Percentiles rank a stretch among this genome's conserved stretches.
These are phyloP conservation scores for Podospora australis DNA, from an alignment of 495 filamentous ascomycete species.

Conservation along the genomic window DNA sequence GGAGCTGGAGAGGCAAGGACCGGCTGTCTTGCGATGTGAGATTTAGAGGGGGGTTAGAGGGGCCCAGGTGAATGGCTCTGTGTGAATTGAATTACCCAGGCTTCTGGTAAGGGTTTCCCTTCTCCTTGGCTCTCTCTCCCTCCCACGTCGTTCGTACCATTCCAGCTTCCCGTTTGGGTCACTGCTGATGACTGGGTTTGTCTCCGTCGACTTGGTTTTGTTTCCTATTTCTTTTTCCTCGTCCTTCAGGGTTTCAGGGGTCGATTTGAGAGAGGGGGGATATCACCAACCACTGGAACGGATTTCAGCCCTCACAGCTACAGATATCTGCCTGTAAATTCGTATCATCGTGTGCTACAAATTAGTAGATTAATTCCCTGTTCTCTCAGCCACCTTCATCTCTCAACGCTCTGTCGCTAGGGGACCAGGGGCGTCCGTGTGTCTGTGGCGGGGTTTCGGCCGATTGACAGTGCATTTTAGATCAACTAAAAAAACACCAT, in stretches of 20 bases:
- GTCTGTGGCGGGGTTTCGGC: constrained; percentile 2
- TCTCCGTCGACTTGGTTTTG: too few species aligned
- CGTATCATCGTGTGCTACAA: too few species aligned
- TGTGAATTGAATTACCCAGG: constrained; percentile 2
- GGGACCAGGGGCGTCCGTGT: not conserved
- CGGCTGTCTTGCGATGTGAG: not conserved
- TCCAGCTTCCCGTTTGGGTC: constrained; percentile 1
- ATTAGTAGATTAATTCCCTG: constrained; percentile 4
- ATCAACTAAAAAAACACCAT: not conserved
- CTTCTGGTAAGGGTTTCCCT: not conserved
- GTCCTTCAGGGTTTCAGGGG: too few species aligned
- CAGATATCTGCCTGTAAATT: too few species aligned
- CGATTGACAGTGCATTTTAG: not conserved
- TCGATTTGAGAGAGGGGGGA: too few species aligned
- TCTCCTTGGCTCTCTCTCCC: not conserved
- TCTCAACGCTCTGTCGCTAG: not conserved
- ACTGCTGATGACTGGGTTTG: not conserved
- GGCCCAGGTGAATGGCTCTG: not conserved
- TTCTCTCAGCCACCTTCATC: not conserved
- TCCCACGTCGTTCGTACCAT: not conserved
- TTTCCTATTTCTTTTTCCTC: too few species aligned
- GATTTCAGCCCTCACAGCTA: too few species aligned
- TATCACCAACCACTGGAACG: too few species aligned
- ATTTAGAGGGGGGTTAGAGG: constrained; percentile 4
- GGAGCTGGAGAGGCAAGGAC: too few species aligned